Conservation (phyloP, 805 yeast species). For the Ogataea thermomethanolica region DNA sequence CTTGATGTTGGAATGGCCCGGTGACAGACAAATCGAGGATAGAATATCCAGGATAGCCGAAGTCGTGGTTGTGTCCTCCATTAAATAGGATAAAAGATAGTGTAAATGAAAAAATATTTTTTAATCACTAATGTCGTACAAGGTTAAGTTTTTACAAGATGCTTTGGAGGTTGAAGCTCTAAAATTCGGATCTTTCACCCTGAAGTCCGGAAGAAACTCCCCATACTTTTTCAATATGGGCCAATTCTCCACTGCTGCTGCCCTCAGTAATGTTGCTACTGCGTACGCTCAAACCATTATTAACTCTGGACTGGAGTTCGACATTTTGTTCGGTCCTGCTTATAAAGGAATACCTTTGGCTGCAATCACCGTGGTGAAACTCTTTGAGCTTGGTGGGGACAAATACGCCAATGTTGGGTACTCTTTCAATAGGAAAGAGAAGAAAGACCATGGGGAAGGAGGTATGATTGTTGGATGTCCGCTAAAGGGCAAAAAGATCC, state of each 20-base stretch:
- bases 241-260: conserved; percentile 76
- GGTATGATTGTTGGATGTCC: conserved; percentile 88
- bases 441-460: conserved; percentile 98
- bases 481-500: conserved; percentile 64
- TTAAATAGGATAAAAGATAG: neutral
- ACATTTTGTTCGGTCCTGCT: conserved; percentile 94
- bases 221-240: conserved; percentile 97
- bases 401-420: conserved; percentile 73
- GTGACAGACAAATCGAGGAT: conserved; percentile 19
- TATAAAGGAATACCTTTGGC: conserved; percentile 96
- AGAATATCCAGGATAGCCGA: conserved; percentile 20
- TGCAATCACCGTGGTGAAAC: conserved; percentile 86
- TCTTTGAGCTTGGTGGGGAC: conserved; percentile 85
- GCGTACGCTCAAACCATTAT: conserved; percentile 89
- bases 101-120: neutral
- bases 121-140: conserved; percentile 14
- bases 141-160: conserved; percentile 59
- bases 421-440: conserved; percentile 95
- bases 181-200: conserved; percentile 82
- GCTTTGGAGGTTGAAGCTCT: conserved; percentile 82
- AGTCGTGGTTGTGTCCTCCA: conserved; percentile 13
- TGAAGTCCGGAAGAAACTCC: conserved; percentile 90
- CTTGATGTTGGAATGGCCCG: conserved; percentile 4
- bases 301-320: conserved; percentile 77
- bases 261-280: conserved; percentile 75